Percentiles rank a stretch among this genome's conserved stretches.
Evolutionary conservation across 208 protist genomes (phyloP).

Genomic region (Leishmania major): DNA sequence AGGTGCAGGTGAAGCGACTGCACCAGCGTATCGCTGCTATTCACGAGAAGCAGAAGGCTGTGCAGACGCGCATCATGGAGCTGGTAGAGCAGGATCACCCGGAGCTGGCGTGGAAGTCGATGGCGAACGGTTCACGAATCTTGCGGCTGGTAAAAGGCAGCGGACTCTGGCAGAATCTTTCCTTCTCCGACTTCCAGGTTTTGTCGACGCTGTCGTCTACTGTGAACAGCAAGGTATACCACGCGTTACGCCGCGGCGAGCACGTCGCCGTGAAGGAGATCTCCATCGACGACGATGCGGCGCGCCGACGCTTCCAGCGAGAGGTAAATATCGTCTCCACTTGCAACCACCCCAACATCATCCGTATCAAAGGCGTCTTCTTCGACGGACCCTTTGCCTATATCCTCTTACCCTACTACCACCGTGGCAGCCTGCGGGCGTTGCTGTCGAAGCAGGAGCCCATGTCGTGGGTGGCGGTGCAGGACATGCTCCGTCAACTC

Average conservation of each 20-base stretch:
- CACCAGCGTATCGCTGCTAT: conserved; percentile 39
- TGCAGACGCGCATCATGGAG: conserved; percentile 61
- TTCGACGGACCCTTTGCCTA: conserved; percentile 78
- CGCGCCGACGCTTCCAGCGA: conserved; percentile 50
- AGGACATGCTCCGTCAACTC: conserved; percentile 73
- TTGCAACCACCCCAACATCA: conserved; percentile 70
- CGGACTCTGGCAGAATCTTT: conserved; percentile 67
- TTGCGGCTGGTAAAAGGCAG: conserved; percentile 68
- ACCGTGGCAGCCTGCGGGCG: conserved; percentile 47
- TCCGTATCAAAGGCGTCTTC: conserved; percentile 76
- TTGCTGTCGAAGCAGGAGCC: conserved; percentile 42
- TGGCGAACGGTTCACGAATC: conserved; percentile 62
- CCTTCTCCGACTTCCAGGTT: conserved; percentile 72
- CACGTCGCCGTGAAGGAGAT: conserved; percentile 74
- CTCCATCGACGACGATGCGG: conserved; percentile 49
- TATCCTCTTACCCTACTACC: conserved; percentile 63
- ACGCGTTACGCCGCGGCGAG: conserved; percentile 55
- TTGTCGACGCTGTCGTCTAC: conserved; percentile 55
- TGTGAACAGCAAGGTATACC: conserved; percentile 77
- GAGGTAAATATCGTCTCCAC: conserved; percentile 63
- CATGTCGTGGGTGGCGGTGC: conserved; percentile 46
- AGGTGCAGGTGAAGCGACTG: conserved; percentile 40
- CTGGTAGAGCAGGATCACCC: conserved; percentile 60
- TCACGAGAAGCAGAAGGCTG: conserved; percentile 45
- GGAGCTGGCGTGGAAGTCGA: conserved; percentile 73